These are phyloP conservation scores for Macrophomina tecta DNA, from an alignment of 2,329 filamentous ascomycete genomes.

Conservation along the genomic window DNA sequence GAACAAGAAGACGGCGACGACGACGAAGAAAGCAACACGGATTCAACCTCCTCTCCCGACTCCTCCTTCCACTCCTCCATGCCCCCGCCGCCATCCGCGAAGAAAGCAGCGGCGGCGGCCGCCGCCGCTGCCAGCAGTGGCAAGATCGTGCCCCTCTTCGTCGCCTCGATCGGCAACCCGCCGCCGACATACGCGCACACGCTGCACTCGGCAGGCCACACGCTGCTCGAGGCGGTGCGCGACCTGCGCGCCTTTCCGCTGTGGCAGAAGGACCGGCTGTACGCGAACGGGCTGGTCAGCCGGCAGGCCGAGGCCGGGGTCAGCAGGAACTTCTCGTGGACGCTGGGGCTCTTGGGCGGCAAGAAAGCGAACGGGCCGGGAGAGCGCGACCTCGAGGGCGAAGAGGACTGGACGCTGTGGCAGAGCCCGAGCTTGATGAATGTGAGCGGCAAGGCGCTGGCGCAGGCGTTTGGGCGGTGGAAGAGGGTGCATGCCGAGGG, in stretches of 20 bases:
- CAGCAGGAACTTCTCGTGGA: not conserved
- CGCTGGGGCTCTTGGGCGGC: not conserved
- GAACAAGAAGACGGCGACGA: not conserved
- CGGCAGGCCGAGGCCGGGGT: conserved; percentile 22
- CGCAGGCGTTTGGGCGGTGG: conserved; percentile 25
- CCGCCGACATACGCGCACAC: conserved; percentile 70
- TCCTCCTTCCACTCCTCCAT: not conserved
- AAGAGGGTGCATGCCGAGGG: conserved; percentile 38
- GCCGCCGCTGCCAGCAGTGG: conserved; percentile 30
- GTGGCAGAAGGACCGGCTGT: conserved; percentile 31
- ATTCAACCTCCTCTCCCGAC: not conserved
- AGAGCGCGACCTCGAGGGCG: conserved; percentile 26
- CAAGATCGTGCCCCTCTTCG: conserved; percentile 63
- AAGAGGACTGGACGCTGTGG: conserved; percentile 65
- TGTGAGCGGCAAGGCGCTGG: conserved; percentile 68
- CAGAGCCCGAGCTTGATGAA: conserved; percentile 87
- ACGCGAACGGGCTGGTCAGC: conserved; percentile 39
- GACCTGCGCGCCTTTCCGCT: conserved; percentile 50
- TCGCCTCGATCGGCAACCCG: conserved; percentile 89
- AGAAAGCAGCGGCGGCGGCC: not conserved
- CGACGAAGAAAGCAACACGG: not conserved
- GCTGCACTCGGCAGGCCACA: conserved; percentile 87
- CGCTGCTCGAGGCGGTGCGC: conserved; percentile 64
- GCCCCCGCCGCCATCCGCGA: not conserved
- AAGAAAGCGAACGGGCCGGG: not conserved